Evolutionary conservation across 1,284 basidiomycete genomes (phyloP).

Genomic region (Prillingera fragicola): DNA sequence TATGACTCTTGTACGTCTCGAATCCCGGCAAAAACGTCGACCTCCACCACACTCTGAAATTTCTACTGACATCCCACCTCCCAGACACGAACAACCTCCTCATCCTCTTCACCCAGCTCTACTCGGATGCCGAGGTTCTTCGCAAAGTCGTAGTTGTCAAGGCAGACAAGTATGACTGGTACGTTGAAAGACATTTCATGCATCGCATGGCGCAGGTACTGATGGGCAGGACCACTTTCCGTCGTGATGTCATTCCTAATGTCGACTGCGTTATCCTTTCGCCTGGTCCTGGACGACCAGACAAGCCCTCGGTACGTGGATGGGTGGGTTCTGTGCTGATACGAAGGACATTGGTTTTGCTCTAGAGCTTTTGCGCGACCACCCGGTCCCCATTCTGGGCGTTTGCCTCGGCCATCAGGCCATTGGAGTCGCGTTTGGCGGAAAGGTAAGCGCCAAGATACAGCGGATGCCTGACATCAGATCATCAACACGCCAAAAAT

Average conservation of each 20-base stretch:
- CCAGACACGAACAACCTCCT: constrained; percentile 49
- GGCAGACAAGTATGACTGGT: constrained; percentile 47
- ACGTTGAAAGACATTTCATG: constrained; percentile 1
- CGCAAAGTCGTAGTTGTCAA: constrained; percentile 47
- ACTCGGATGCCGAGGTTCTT: constrained; percentile 42
- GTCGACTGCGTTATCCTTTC: constrained; percentile 49
- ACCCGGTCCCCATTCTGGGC: constrained; percentile 44
- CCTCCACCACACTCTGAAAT: too few relatives aligned
- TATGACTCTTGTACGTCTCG: constrained; percentile 45
- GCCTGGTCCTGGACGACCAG: constrained; percentile 47
- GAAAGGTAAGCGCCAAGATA: constrained; percentile 49
- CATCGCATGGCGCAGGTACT: not conserved
- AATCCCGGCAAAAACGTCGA: too few relatives aligned
- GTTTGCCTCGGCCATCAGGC: constrained; percentile 93
- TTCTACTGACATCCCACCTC: not conserved
- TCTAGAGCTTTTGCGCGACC: constrained; percentile 37
- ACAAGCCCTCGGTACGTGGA: constrained; percentile 33
- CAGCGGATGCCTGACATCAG: constrained; percentile 16
- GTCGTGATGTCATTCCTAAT: constrained; percentile 33
- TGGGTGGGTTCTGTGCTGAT: not conserved
- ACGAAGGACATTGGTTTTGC: constrained; percentile 46
- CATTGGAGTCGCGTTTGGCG: constrained; percentile 72
- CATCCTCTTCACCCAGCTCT: constrained; percentile 45
- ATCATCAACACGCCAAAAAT: constrained; percentile 47
- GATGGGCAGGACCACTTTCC: constrained; percentile 38